phyloP scores from a whole-genome alignment of 495 filamentous ascomycete species.

The Pseudoneurospora amorphoporcata region DNA sequence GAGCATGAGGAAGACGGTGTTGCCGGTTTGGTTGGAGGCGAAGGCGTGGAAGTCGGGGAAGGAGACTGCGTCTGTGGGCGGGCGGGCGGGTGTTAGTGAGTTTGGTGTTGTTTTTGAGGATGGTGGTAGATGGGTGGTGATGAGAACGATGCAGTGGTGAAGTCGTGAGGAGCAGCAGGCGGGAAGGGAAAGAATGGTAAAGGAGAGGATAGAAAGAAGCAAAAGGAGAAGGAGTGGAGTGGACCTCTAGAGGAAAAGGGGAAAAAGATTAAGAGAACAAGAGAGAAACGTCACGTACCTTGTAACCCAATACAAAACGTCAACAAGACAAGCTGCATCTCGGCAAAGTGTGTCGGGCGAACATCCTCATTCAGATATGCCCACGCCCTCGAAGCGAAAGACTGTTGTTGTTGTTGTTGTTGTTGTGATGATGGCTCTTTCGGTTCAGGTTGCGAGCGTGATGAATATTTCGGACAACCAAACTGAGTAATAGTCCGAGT shows the following conservation, averaged over 20 bases:
- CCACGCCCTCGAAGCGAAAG: constrained; percentile 20
- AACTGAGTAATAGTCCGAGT: background rate
- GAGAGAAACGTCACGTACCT: constrained; percentile 8
- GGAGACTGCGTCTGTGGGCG: constrained; percentile 45
- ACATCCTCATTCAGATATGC: constrained; percentile 28
- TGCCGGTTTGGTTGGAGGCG: constrained; percentile 57
- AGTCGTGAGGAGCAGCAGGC: no score
- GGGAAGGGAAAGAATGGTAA: no score
- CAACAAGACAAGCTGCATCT: constrained; percentile 32
- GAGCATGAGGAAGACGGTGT: constrained; percentile 48
- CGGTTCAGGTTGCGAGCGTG: background rate
- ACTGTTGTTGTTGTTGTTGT: background rate
- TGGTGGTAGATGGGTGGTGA: background rate
- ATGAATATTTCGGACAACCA: background rate
- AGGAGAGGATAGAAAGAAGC: no score
- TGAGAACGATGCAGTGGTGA: background rate
- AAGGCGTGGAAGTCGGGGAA: constrained; percentile 56
- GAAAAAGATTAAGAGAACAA: no score
- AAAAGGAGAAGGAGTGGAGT: no score
- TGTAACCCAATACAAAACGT: constrained; percentile 34
- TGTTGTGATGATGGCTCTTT: background rate
- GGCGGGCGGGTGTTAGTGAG: no score
- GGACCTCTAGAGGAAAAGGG: no score
- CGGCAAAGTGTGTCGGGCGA: constrained; percentile 24
- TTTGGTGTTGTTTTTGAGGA: no score